Conservation (phyloP, 2,329 filamentous ascomycete genomes). For the Lasiodiplodia sp. region DNA sequence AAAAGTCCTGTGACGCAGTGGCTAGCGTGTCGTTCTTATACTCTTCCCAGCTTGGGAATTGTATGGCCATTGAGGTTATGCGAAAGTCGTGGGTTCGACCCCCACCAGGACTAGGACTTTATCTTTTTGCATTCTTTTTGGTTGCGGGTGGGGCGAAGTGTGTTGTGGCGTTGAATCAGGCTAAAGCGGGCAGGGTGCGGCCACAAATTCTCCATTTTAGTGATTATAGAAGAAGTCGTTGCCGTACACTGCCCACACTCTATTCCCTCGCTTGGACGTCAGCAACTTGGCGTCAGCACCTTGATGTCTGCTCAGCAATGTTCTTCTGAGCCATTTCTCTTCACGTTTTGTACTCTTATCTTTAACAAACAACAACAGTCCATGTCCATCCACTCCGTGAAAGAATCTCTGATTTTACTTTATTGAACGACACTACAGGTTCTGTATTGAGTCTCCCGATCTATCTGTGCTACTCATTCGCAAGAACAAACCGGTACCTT, state of each 20-base stretch:
- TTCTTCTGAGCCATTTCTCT: too few relatives aligned
- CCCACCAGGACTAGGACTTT: conserved; percentile 43
- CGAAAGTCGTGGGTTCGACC: conserved; percentile 50
- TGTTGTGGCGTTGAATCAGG: background rate
- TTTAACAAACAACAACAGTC: background rate
- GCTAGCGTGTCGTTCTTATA: conserved; percentile 52
- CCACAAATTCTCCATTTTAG: background rate
- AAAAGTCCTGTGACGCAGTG: conserved; percentile 45
- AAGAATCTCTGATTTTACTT: too few relatives aligned
- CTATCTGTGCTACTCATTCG: conserved; percentile 40
- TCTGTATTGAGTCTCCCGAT: too few relatives aligned
- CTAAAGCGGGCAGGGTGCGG: background rate
- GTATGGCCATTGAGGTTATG: conserved; percentile 44
- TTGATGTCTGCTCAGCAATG: background rate
- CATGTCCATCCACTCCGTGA: background rate
- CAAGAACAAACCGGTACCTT: conserved; percentile 51
- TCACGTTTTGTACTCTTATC: too few relatives aligned
- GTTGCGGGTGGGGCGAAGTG: background rate
- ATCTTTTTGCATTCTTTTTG: conserved; percentile 18
- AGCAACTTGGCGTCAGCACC: conserved; percentile 3
- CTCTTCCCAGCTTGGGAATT: conserved; percentile 35
- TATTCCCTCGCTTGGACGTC: background rate
- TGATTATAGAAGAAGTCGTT: too few relatives aligned
- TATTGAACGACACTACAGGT: too few relatives aligned
- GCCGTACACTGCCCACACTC: background rate